A percentile compares a stretch with the other conserved stretches of the same genome.
Evolutionary conservation across 805 yeast genomes (phyloP).

Genomic region (Grigorovia transvaalensis): DNA sequence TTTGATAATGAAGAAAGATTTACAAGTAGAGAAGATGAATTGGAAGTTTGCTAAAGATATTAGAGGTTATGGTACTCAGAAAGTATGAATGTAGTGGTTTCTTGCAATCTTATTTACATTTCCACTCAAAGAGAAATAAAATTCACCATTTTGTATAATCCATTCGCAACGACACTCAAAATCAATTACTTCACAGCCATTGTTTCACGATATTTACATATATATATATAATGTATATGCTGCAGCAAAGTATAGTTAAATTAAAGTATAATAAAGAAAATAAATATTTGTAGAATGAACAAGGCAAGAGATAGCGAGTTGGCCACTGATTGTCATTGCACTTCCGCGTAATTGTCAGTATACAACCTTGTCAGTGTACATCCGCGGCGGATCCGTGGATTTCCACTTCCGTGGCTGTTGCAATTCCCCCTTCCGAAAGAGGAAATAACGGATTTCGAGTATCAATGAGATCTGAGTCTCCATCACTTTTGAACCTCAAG

Average conservation of each 20-base stretch:
- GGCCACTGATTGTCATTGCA: no score
- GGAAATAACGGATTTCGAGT: no score
- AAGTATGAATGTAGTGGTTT: slow-evolving; percentile 20
- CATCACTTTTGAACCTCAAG: no score
- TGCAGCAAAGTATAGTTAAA: neutral
- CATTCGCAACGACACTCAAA: neutral
- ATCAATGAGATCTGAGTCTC: no score
- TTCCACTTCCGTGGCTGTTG: no score
- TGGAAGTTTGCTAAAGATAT: slow-evolving; percentile 89
- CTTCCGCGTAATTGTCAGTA: no score
- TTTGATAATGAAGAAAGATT: slow-evolving; percentile 53
- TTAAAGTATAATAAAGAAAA: neutral
- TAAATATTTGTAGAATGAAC: neutral
- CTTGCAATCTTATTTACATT: no score
- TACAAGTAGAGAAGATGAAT: slow-evolving; percentile 62
- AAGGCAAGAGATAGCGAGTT: no score
- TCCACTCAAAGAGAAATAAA: neutral
- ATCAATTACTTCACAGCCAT: neutral
- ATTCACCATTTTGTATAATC: neutral
- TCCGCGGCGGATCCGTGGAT: no score
- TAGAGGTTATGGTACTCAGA: slow-evolving; percentile 80
- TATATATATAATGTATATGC: neutral
- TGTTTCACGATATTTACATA: neutral
- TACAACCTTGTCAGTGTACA: no score
- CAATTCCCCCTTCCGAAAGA: no score